Base-by-base conservation (phyloP, 768 basidiomycete species). In the Pulveroboletus sp. region DNA sequence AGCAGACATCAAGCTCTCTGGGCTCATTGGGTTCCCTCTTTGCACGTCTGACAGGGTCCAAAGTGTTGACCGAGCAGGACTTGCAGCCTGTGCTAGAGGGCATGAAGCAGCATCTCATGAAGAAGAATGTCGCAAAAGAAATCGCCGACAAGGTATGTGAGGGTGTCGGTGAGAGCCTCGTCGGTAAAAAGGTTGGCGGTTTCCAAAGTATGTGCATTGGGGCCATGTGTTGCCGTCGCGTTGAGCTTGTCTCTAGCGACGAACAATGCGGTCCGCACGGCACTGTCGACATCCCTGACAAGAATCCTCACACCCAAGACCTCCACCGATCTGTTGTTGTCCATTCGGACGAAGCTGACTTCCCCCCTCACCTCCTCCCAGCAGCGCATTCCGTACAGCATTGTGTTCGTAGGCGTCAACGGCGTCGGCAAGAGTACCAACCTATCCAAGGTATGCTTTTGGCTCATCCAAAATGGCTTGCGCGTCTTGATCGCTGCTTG, bases 361-460 rank as follows among this genome's bases (percentile, higher is more conserved):
- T 83, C 87, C 0, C 81, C 86, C 17, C 66, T 91, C 23, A 71
- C 87, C 3, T 85, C 90, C 10, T 81, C 80, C 25, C 85, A 87
- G 60, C 85, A 86, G 60, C 81, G 88, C 10, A 74, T 83, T 59
- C 95, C 95, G 0, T 98, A 97, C 69, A 84, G 84, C 59, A 89
- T 99, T 60, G 86, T 93, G 0, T 99, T 99, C 65, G 94, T 98
- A 35, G 97, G 97, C 13, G 97, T 99, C 32, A 99, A 99, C 62
- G 97, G 97, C 21, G 97, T 99, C 21, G 97, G 97, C 27, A 99
- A 99, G 74, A 95, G 92, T 59, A 98, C 97, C 6, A 99, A 98
- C 69, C 72, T 99, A 35, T 90, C 88, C 36, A 99, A 99, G 74
- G 95, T 99, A 42, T 94, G 93, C 70, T 99, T 98, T 72, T 99